Percentiles rank a stretch among this genome's conserved stretches.
Evolutionary conservation across 495 filamentous ascomycete species (phyloP).

Genomic region (Saxophila tyrrhenica): DNA sequence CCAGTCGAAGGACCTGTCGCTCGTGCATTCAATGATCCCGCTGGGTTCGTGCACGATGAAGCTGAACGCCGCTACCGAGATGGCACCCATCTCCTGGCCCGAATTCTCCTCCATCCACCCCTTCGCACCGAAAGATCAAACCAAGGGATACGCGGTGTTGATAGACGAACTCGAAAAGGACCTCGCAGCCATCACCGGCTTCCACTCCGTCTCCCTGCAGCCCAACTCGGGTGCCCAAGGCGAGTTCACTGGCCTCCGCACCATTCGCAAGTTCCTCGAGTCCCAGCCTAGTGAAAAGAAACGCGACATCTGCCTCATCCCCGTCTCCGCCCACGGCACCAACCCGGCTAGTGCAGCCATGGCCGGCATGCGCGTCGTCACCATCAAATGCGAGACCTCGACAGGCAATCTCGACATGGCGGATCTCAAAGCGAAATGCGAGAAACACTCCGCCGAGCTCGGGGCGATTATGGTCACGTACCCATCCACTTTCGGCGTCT

Average conservation of each 20-base stretch:
- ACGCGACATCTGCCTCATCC: constrained; percentile 91
- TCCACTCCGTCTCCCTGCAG: constrained; percentile 81
- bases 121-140: constrained; percentile 52
- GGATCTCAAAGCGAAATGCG: constrained; percentile 78
- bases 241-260: constrained; percentile 86
- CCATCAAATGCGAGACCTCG: constrained; percentile 79
- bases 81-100: constrained; percentile 76
- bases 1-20: constrained; percentile 88
- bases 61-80: constrained; percentile 91
- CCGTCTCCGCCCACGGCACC: constrained; percentile 92
- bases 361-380: constrained; percentile 94
- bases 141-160: constrained; percentile 57
- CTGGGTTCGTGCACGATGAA: constrained; percentile 99
- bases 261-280: constrained; percentile 82
- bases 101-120: constrained; percentile 85
- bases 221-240: constrained; percentile 97
- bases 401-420: constrained; percentile 83
- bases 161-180: constrained; percentile 64
- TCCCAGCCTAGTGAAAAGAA: constrained; percentile 45
- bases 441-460: constrained; percentile 74
- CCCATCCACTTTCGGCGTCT: constrained; percentile 93
- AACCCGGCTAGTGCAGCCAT: constrained; percentile 95
- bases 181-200: constrained; percentile 77
- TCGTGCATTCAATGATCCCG: constrained; percentile 97
- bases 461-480: constrained; percentile 98